These are phyloP conservation scores for Penicillium angulare DNA, from an alignment of 495 filamentous ascomycete genomes.

Conservation along the genomic window DNA sequence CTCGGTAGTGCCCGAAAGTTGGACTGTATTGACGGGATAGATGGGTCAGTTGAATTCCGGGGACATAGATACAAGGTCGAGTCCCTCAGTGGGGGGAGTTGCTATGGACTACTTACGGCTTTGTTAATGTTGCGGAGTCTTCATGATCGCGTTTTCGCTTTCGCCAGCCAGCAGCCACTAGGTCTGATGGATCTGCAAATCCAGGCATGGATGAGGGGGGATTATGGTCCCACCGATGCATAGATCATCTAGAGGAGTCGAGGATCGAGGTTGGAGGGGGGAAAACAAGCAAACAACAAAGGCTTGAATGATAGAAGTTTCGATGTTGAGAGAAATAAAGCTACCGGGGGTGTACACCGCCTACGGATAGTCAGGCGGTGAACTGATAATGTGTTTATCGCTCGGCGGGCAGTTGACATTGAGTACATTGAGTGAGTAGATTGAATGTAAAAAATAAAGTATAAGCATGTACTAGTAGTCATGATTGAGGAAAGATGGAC, in stretches of 20 bases:
- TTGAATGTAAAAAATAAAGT: too few relatives aligned
- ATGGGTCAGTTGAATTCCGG: background rate
- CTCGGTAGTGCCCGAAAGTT: slow-evolving; percentile 13
- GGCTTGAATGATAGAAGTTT: too few relatives aligned
- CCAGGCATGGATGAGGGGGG: slow-evolving; percentile 25
- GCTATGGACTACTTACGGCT: slow-evolving; percentile 28
- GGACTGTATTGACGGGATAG: background rate
- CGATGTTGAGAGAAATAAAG: slow-evolving; percentile 12
- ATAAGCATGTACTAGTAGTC: too few relatives aligned
- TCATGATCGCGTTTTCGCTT: slow-evolving; percentile 41
- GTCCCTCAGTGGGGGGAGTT: background rate
- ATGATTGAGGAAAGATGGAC: too few relatives aligned
- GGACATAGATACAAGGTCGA: background rate
- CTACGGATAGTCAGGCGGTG: too few relatives aligned
- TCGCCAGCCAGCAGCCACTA: slow-evolving; percentile 19
- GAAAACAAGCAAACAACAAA: too few relatives aligned
- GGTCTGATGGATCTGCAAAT: slow-evolving; percentile 21
- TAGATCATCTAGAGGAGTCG: background rate
- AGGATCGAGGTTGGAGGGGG: too few relatives aligned
- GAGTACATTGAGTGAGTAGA: too few relatives aligned
- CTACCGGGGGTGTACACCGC: slow-evolving; percentile 1
- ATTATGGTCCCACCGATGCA: slow-evolving; percentile 4
- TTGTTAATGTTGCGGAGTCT: slow-evolving; percentile 17
- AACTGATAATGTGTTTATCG: too few relatives aligned
- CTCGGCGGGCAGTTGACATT: too few relatives aligned